Base-by-base conservation (phyloP, 768 basidiomycete species). In the Pisolithus marmoratus region DNA sequence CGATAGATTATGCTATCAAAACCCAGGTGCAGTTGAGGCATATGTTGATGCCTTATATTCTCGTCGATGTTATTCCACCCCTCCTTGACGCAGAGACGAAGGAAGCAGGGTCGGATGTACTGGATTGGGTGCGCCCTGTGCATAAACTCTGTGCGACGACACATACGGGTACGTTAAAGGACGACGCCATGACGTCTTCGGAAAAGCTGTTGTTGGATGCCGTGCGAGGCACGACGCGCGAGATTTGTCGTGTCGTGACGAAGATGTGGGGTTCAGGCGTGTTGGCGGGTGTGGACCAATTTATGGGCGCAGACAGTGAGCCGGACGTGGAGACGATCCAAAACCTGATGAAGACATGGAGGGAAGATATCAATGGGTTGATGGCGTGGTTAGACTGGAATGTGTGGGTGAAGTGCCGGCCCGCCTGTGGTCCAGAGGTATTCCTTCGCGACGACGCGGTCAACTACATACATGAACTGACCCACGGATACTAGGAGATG, bases 311-410 rank as follows among this genome's bases (percentile, higher is more conserved):
- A 8, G 48, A 22, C 37, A 43, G 51, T 14, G 17, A 11, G 5
- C 48, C n/a, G 17, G 26, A 54, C 15, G 23, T 52, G 9, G 44
- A 4, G 3, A 23, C 48, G 12, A 1, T 53, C 22, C 37, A n/a
- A 14, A 34, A 38, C 6, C 19, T 63, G 15, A 37, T 54, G 49
- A 26, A 23, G n/a, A 11, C 17, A 4, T 62, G 61, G 61, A 45
- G 9, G 9, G 23, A 38, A 15, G 53, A 57, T 11, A 29, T 57
- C 5, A 17, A 48, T 2, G 20, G 17, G 17, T 38, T 62, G n/a
- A 62, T 62, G 55, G 8, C 26, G 11, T 62, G 60, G 61, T 51
- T 62, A 6, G 60, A 62, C 19, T 62, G 61, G 61, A 61, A 46
- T 17, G 55, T 59, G 31, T 62, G 61, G 60, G 48, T 61, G 15